Percentiles rank a stretch among this genome's conserved stretches.
Conservation (phyloP, 768 basidiomycete species). For the Russula sp. region DNA sequence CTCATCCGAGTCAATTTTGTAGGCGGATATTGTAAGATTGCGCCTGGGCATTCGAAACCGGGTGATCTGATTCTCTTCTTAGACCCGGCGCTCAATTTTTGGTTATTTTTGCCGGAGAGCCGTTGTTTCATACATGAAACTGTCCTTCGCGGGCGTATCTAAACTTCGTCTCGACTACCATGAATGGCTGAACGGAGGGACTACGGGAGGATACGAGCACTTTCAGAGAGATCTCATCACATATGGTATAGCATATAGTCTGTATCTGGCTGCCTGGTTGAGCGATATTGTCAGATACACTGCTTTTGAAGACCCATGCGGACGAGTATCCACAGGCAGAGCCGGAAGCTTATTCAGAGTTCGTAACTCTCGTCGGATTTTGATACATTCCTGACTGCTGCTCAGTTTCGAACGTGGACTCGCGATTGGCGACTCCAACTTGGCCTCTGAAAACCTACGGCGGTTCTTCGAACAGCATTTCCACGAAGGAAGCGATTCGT, state of each 20-base stretch:
- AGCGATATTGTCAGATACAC: constrained; percentile 13
- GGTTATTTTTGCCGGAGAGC: constrained; percentile 79
- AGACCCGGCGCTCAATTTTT: constrained; percentile 74
- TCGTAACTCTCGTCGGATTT: not conserved
- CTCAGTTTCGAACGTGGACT: constrained; percentile 61
- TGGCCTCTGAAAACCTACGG: constrained; percentile 65
- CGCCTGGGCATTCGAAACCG: not conserved
- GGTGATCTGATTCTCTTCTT: not conserved
- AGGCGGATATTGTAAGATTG: constrained; percentile 21
- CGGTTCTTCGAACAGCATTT: constrained; percentile 84
- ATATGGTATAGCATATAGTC: constrained; percentile 9
- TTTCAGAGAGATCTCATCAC: constrained; percentile 21
- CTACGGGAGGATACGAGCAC: constrained; percentile 41
- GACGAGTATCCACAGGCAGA: constrained; percentile 23
- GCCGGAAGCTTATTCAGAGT: constrained; percentile 20
- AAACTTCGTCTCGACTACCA: constrained; percentile 63
- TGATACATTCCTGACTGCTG: constrained; percentile 20
- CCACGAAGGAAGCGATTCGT: constrained; percentile 77
- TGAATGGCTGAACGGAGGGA: constrained; percentile 51
- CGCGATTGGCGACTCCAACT: constrained; percentile 61
- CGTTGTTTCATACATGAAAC: constrained; percentile 64
- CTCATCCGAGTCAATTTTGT: constrained; percentile 18
- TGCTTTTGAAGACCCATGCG: constrained; percentile 27
- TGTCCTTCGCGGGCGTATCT: constrained; percentile 67
- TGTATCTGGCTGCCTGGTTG: not conserved